Conservation (phyloP, 2,329 filamentous ascomycete species). For the Venturia asperata region DNA sequence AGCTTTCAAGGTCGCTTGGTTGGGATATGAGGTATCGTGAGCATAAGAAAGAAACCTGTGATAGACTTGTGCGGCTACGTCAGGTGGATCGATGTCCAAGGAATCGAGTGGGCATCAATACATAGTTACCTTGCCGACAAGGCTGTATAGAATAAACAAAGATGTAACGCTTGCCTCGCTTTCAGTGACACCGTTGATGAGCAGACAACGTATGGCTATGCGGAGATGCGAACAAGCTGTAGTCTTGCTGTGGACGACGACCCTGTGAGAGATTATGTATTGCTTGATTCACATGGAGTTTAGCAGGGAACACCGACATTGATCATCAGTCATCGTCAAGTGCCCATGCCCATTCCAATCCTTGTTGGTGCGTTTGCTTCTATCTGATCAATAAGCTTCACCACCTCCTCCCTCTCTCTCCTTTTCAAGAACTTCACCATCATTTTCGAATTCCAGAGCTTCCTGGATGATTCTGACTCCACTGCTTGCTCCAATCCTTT, state of each 20-base stretch:
- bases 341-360: neutral
- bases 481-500: constrained; percentile 49
- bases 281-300: no score
- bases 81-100: neutral
- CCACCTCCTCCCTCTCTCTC: neutral
- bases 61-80: neutral
- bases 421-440: neutral
- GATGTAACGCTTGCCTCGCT: neutral
- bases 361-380: neutral
- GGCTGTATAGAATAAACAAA: neutral
- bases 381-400: neutral
- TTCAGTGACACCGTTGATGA: neutral
- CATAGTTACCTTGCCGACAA: neutral
- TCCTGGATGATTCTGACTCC: constrained; percentile 51
- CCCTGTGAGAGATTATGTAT: no score
- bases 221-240: no score
- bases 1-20: neutral
- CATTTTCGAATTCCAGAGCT: constrained; percentile 21
- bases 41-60: neutral
- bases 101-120: neutral
- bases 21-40: neutral
- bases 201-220: neutral
- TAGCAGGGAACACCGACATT: no score
- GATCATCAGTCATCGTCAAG: no score
- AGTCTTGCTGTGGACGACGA: no score